These are phyloP conservation scores for Pascua guehoae DNA, from an alignment of 1,284 basidiomycete genomes.

Conservation along the genomic window DNA sequence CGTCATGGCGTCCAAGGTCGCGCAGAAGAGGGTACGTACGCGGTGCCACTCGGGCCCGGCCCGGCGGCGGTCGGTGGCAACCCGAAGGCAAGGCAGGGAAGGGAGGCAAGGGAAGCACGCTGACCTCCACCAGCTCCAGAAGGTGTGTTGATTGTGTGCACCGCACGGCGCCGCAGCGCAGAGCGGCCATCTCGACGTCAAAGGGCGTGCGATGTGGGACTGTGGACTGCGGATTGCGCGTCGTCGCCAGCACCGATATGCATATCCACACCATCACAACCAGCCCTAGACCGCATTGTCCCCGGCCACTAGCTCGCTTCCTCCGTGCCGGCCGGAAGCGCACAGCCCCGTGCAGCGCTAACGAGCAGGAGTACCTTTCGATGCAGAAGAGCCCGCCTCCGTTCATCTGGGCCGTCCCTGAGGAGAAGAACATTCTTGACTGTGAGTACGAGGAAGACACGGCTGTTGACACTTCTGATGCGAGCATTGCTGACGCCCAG, in stretches of 20 bases:
- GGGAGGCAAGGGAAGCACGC: not conserved
- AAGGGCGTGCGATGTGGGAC: too few species aligned
- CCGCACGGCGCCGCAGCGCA: not conserved
- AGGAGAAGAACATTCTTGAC: conserved; percentile 88
- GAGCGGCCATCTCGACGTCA: not conserved
- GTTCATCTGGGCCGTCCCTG: conserved; percentile 87
- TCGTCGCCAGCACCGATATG: not conserved
- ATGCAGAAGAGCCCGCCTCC: conserved; percentile 94
- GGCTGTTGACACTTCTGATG: not conserved
- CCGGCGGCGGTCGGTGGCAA: not conserved
- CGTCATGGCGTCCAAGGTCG: conserved; percentile 49
- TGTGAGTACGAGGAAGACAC: conserved; percentile 59
- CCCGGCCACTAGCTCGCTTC: too few species aligned
- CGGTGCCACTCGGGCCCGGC: too few species aligned
- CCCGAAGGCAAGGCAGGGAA: not conserved
- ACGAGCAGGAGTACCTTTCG: conserved; percentile 75
- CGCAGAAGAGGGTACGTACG: conserved; percentile 47
- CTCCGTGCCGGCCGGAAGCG: not conserved
- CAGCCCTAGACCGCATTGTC: too few species aligned
- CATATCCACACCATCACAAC: not conserved
- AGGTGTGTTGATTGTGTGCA: conserved; percentile 23
- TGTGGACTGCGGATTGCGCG: not conserved
- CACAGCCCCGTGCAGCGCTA: conserved; percentile 49
- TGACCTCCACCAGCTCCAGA: conserved; percentile 34
- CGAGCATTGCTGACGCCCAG: conserved; percentile 49